Base-by-base conservation (phyloP, 345 rosid species). In the Schrenkiella parvula region DNA sequence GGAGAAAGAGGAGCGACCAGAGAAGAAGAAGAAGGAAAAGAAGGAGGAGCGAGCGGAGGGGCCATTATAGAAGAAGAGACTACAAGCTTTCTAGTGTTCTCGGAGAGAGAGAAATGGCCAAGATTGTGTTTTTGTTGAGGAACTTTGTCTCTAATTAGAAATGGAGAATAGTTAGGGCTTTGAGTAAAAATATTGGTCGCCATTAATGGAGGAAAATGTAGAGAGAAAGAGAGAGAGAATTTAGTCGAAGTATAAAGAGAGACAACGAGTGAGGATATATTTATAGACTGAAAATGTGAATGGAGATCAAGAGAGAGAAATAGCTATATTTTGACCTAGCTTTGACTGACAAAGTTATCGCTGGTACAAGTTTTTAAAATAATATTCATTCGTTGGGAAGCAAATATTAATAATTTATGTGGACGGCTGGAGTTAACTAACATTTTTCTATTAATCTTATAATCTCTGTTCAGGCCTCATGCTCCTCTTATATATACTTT, bases 101-200 rank as follows among this genome's bases (percentile, higher is more conserved):
- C 54, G 6, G 63, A 51, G 21, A 34, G 18, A 26, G 52, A 50
- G 34, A 58, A 1, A 19, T 48, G 68, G 5, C 23, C 29, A 58
- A 66, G 26, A 71, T 15, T 65, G 53, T 71, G 55, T 25, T 54
- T 50, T 6, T 42, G 64, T 41, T 58, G 46, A 17, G 31, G 54
- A 48, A 35, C n/a, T 65, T 65, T 71, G 57, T 66, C 68, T 71
- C 22, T 43, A 4, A 10, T 12, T 15, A 48, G 23, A 71, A 28
- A 71, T 41, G 52, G 21, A 66, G 69, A 66, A 51, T 12, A 42
- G 18, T 64, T 74, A 47, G 82, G 69, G 79, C 31, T 82, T 44
- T 75, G 77, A 79, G 82, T 73, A 32, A 71, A 66, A 8, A 78
- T 25, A 35, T 80, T 84, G 31, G 82, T 58, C 48, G 90, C 86